Base-by-base conservation (phyloP, 1,284 basidiomycete genomes). In the Sutorius eximius region DNA sequence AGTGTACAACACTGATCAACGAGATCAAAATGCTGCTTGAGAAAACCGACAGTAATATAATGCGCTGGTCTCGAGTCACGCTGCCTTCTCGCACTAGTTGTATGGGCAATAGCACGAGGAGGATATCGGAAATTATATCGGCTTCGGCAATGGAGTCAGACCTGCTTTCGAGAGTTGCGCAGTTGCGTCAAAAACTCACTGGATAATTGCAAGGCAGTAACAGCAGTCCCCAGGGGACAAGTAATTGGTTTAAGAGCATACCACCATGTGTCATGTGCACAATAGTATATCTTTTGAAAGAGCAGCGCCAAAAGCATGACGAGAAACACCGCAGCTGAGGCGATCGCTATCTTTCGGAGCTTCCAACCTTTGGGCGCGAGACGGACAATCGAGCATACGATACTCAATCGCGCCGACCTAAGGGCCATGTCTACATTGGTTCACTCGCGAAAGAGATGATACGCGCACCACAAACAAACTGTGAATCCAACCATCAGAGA, bases 21-120 rank as follows among this genome's bases (percentile, higher is more conserved):
- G 58, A 60, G 45, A 57, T 51, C 32, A 56, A 12, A 12, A 49
- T 49, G 32, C 57, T 50, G 30, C 37, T 59, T 12, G 57, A 59
- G 45, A 59, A 59, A 13, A 59, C 57, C 33, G 51, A 54, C 2
- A 54, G 15, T 36, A 59, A 34, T 15, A 55, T 40, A 22, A 55
- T 48, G 29, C 52, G 48, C 3, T 59, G 57, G 15, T 51, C 47
- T 22, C 40, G 45, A 37, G 57, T 43, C 22, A 59, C 42, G 29
- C 43, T 49, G 52, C 58, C 45, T 18, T 54, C 38, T 16, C 57
- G 57, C n/a, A 58, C 20, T 16, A 59, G 56, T 16, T 36, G 46
- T 20, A 48, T 29, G 11, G 57, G 41, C 47, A 59, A 33, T 24
- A 38, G 15, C 32, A 59, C 57, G 2, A 59, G 51, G 32, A 45